Base-by-base conservation (phyloP, 108 stramenopile species). In the Cyclotella sp. region DNA sequence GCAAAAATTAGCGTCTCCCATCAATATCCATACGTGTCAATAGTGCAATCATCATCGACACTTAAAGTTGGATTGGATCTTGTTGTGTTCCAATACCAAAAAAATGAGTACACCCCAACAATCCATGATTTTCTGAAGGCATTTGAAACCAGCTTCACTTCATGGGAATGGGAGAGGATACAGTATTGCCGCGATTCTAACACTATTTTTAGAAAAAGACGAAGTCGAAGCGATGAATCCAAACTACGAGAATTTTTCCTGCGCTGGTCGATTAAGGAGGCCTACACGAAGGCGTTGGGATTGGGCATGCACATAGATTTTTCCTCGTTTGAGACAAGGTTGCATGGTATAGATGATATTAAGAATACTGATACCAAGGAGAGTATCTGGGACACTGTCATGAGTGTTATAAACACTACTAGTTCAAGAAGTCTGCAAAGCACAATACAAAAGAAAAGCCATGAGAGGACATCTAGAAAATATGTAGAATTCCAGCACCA, bases 241-340 rank as follows among this genome's bases (percentile, higher is more conserved):
- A 63, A 52, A 57, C 60, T 89, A 5, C 58, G 63, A 44, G 94
- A 95, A 54, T 92, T 95, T 44, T 92, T 84, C 45, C 40, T 95
- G 11, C 85, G 89, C 22, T 95, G 94, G 94, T 70, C 89, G 42
- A 90, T 90, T 68, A 95, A 95, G 65, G 94, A 95, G 74, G 92
- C 94, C 13, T 91, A 91, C 59, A 90, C 91, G 12, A 95, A 95
- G 69, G 92, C 94, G 21, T 51, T 93, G 43, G 94, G 94, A 21
- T 51, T 90, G 21, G 94, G 94, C 22, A 81, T 95, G 78, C 68
- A 87, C 14, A 42, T 83, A 15, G 60, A 82, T 13, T 95, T 95
- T 75, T 51, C 74, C 14, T 70, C 69, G 16, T 89, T 95, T 72
- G 88, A 91, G 47, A 89, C 72, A 13, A 39, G 74, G 39, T 55